These are phyloP conservation scores for Capsicum baccatum DNA, from an alignment of 257 asterid species.

Conservation along the genomic window DNA sequence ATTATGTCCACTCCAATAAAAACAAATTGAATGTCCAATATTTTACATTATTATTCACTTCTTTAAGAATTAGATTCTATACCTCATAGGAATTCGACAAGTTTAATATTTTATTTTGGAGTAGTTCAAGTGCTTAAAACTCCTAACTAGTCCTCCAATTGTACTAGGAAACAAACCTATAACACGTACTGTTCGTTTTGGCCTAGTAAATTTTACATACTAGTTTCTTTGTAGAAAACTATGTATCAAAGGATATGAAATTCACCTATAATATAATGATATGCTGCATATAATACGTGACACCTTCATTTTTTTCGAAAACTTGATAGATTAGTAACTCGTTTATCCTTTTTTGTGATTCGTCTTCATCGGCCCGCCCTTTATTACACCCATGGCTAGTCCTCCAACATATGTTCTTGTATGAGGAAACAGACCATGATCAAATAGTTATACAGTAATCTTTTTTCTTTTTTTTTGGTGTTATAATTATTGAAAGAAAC, in stretches of 20 bases:
- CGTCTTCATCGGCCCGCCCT: too few species aligned
- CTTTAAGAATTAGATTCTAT: conserved; percentile 11
- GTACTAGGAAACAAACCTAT: not conserved
- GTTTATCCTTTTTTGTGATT: not conserved
- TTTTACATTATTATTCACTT: conserved; percentile 18
- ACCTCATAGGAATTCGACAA: not conserved
- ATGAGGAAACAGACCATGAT: not conserved
- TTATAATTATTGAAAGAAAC: not conserved
- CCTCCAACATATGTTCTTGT: conserved; percentile 1
- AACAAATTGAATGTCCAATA: conserved; percentile 11
- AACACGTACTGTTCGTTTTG: not conserved
- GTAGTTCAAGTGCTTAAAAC: not conserved
- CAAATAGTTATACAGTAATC: not conserved
- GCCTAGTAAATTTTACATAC: not conserved
- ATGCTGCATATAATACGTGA: too few species aligned
- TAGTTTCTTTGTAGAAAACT: not conserved
- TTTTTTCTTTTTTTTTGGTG: not conserved
- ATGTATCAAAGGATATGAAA: not conserved
- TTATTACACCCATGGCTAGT: not conserved
- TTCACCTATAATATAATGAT: not conserved
- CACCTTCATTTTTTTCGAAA: not conserved
- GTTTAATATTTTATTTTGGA: not conserved
- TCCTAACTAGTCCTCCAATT: not conserved
- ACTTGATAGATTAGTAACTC: not conserved
- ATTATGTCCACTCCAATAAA: conserved; percentile 22